Evolutionary conservation across 2,329 filamentous ascomycete species (phyloP).

Genomic region (Rhynchosporium agropyri): DNA sequence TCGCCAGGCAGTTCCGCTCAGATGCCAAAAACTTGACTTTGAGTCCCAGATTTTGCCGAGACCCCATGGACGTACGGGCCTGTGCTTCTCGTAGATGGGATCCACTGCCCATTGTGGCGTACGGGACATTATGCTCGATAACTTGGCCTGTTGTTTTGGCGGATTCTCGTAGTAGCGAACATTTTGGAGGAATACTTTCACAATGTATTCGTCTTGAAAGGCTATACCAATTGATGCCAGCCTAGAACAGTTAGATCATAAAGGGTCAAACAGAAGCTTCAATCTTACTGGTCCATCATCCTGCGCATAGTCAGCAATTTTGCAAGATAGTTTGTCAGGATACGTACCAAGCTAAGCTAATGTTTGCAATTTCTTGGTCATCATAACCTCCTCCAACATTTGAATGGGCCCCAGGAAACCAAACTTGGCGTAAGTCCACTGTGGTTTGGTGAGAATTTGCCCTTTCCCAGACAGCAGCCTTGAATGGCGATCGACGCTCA

Average conservation of each 20-base stretch:
- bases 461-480: constrained; percentile 47
- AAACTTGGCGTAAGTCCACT: constrained; percentile 45
- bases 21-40: constrained; percentile 43
- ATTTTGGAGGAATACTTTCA: constrained; percentile 40
- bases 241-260: constrained; percentile 7
- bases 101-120: constrained; percentile 49
- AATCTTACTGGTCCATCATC: constrained; percentile 49
- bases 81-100: constrained; percentile 51
- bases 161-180: constrained; percentile 38
- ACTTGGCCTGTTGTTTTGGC: constrained; percentile 23
- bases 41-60: constrained; percentile 43
- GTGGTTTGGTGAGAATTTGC: constrained; percentile 29
- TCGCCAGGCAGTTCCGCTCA: constrained; percentile 47
- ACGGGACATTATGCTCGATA: constrained; percentile 29
- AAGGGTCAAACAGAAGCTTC: neutral
- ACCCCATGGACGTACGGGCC: constrained; percentile 46
- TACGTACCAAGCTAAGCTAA: constrained; percentile 45
- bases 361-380: constrained; percentile 52
- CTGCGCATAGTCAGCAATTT: constrained; percentile 44
- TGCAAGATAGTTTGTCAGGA: neutral
- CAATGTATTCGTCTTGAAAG: constrained; percentile 44
- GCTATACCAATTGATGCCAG: constrained; percentile 43
- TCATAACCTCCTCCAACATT: constrained; percentile 53
- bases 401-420: constrained; percentile 50
- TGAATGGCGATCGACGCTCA: constrained; percentile 48